phyloP scores from a whole-genome alignment of 2,329 filamentous ascomycete species.

The Monilinia fructicola region DNA sequence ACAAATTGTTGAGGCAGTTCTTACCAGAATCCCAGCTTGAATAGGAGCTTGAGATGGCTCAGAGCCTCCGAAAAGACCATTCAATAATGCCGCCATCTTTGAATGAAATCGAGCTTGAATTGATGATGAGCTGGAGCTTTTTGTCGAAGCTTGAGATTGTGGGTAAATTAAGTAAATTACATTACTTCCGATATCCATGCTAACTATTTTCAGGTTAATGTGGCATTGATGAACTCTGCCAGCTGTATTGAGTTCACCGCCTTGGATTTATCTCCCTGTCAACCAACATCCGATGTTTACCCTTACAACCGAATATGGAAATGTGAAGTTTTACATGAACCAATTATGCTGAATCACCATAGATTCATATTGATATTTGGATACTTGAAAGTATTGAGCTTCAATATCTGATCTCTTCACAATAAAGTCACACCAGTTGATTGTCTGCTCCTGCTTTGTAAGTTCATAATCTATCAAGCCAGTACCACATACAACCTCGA shows the following conservation, averaged over 20 bases:
- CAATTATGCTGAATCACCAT: not conserved
- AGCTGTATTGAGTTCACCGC: not conserved
- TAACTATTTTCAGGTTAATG: slow-evolving; percentile 4
- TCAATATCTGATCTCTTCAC: not conserved
- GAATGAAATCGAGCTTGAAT: slow-evolving; percentile 9
- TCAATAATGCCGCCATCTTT: slow-evolving; percentile 40
- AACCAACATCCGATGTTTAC: slow-evolving; percentile 13
- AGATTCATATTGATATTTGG: not conserved
- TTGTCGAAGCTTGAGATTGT: slow-evolving; percentile 17
- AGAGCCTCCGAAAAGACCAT: slow-evolving; percentile 67
- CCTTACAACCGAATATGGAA: not conserved
- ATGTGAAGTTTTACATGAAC: slow-evolving; percentile 9
- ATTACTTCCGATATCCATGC: not conserved
- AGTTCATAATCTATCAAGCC: not conserved
- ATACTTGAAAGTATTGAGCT: not conserved
- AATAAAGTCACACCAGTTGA: not conserved
- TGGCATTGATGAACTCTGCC: not conserved
- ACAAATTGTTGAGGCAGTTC: slow-evolving; percentile 16
- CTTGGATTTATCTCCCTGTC: not conserved
- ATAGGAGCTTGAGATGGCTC: slow-evolving; percentile 57
- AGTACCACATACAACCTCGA: not conserved
- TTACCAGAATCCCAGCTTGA: slow-evolving; percentile 63
- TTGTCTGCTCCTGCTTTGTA: not conserved
- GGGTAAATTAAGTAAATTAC: not conserved
- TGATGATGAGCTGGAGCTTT: slow-evolving; percentile 26